These are phyloP conservation scores for Diaporthe sp. DNA, from an alignment of 2,329 filamentous ascomycete genomes.

Conservation along the genomic window DNA sequence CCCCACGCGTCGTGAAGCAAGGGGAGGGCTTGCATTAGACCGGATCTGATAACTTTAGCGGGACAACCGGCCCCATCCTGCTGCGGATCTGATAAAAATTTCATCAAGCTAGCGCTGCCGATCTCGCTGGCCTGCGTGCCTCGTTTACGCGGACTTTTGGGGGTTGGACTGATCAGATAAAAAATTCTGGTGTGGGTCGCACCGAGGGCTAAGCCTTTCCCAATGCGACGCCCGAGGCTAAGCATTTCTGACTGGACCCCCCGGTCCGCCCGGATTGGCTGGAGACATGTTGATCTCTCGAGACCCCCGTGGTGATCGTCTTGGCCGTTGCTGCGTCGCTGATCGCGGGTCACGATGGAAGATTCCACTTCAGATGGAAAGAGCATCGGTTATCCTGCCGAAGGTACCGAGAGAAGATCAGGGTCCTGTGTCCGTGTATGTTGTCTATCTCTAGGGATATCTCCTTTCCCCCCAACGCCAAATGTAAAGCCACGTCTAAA, in stretches of 20 bases:
- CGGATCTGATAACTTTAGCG: slow-evolving; percentile 53
- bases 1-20: slow-evolving; percentile 19
- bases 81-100: slow-evolving; percentile 40
- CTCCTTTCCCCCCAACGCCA: not conserved
- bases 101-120: slow-evolving; percentile 23
- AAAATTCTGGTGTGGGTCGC: slow-evolving; percentile 32
- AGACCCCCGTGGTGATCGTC: slow-evolving; percentile 12
- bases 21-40: slow-evolving; percentile 41
- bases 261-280: not conserved
- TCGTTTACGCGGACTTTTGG: not conserved
- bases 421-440: not conserved
- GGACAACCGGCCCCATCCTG: slow-evolving; percentile 39
- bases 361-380: not conserved
- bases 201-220: slow-evolving; percentile 3
- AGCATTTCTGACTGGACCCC: not conserved
- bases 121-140: slow-evolving; percentile 32
- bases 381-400: not conserved
- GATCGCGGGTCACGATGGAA: not conserved
- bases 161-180: slow-evolving; percentile 36
- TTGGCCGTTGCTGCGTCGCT: not conserved
- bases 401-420: not conserved
- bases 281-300: not conserved
- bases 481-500: slow-evolving; percentile 6
- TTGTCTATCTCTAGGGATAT: slow-evolving; percentile 24
- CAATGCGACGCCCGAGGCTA: slow-evolving; percentile 3